Base-by-base conservation (phyloP, 768 basidiomycete genomes). In the Xanthoconium purpureum region DNA sequence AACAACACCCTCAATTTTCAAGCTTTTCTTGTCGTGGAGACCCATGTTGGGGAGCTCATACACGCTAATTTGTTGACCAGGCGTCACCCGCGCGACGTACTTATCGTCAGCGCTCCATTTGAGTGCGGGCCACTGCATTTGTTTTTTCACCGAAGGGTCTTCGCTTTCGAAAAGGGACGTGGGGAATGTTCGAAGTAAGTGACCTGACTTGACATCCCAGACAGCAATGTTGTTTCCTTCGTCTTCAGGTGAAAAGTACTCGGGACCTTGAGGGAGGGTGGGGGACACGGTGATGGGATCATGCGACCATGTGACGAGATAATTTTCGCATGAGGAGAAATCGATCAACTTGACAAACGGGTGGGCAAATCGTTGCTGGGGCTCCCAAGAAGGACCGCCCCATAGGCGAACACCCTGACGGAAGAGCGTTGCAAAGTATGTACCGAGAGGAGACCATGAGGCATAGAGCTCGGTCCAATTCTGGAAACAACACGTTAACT, bases 81-180 rank as follows among this genome's bases (percentile, higher is more conserved):
- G 85, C 30, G 91, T 91, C 56, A 93, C 81, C 33, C 95, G 85
- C 28, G 88, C 97, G 61, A 94, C 90, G 72, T 84, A 98, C 72
- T 92, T 89, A 74, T 98, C 97, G 72, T 98, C 96, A 1, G 92
- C 84, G 57, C 92, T 95, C 95, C 96, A 99, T 78, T 97, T 98
- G 61, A 99, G 77, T 20, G 87, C 85, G 3, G 97, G 97, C 95
- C 96, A 98, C 62, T 84, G 85, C 83, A 92, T 88, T 68, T 88
- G 89, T 66, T 91, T 92, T 74, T 89, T 91, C 55, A 71, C 70
- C 1, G 78, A 74, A 35, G 76, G 67, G 24, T 80, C 77, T 29
- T 88, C 89, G 59, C 76, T 81, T 52, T 86, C 87, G 44, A 75
- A 74, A 44, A 73, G 74, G 47, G 84, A 80, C 11, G 88, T 83